Evolutionary conservation across 75 land plant species (phyloP), one percentile per base, ranked within the genome.

Genomic region (Azolla pinnata): DNA sequence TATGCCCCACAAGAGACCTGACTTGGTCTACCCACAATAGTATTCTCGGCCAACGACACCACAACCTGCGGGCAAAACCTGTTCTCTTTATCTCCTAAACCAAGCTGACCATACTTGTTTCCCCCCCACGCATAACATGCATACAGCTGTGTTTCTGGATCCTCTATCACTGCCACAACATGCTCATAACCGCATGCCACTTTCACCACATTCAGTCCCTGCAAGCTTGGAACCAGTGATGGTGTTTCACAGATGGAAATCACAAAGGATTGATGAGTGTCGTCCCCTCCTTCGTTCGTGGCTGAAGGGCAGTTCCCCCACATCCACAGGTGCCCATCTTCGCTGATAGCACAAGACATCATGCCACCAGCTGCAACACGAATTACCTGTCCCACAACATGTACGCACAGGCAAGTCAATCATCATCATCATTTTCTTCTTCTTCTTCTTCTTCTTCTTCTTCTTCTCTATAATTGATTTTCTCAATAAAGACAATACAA

Each of bases 171-270:
- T 12, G 83, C 88, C 14, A 88, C 33, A 32, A 84, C 78, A 75
- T 88, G 88, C 52, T 88, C 88, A 70, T 74, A 81, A 28, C 92
- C 92, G 67, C 92, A 88, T n/a, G 88, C 80, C 7, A 88, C 92
- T 48, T 82, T 82, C 4, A 50, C 71, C 29, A 88, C 92, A 27
- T 71, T 57, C 29, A 63, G 77, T 10, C 82, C 85, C 57, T 76
- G 75, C 23, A 88, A 78, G 49, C 68, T 61, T 63, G 64, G 49
- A 21, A 84, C 74, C 9, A 80, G 88, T 50, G 47, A 44, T 25
- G 92, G 92, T 33, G 20, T 58, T n/a, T n/a, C n/a, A n/a, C n/a
- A n/a, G n/a, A 19, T 70, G 35, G 44, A 71, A 62, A 65, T 71
- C 69, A 28, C 48, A 55, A 58, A 79, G 71, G 33, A 61, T 45